phyloP scores from a whole-genome alignment of 768 basidiomycete genomes.

The Termitomyces sp. region DNA sequence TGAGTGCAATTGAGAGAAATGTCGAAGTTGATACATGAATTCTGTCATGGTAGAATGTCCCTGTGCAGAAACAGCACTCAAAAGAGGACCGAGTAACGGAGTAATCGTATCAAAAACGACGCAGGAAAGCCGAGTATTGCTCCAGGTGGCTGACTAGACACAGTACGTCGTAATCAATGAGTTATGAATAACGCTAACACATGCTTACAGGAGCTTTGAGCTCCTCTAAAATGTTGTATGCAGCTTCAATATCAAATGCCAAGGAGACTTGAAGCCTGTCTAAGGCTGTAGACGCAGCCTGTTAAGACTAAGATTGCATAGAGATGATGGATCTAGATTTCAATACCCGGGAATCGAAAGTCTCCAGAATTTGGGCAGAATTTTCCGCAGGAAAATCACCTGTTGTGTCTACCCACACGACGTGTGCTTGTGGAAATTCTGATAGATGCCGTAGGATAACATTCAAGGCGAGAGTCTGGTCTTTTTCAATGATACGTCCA shows the following conservation, averaged over 20 bases:
- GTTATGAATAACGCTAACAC: neutral
- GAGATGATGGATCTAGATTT: neutral
- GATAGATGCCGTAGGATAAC: conserved; percentile 49
- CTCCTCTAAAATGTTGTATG: conserved; percentile 43
- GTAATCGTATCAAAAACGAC: conserved; percentile 66
- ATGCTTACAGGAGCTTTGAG: conserved; percentile 22
- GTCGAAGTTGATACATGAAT: conserved; percentile 61
- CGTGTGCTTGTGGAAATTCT: conserved; percentile 26
- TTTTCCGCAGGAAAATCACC: conserved; percentile 58
- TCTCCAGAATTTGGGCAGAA: conserved; percentile 31
- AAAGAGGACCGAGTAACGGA: conserved; percentile 52
- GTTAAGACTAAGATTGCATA: conserved; percentile 1
- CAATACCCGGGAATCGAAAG: conserved; percentile 19
- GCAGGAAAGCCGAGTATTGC: conserved; percentile 25
- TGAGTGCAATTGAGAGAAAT: conserved; percentile 35
- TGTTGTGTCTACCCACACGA: conserved; percentile 68
- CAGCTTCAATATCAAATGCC: conserved; percentile 53
- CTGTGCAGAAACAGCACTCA: conserved; percentile 63
- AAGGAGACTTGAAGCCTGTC: conserved; percentile 54
- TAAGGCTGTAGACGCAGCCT: conserved; percentile 29
- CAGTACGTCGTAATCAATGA: neutral
- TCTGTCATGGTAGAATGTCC: conserved; percentile 72
- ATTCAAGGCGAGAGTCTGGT: conserved; percentile 58
- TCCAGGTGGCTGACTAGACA: neutral
- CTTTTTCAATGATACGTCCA: neutral